Evolutionary conservation across 2,329 filamentous ascomycete species (phyloP).

Genomic region (Daldinia sp.): DNA sequence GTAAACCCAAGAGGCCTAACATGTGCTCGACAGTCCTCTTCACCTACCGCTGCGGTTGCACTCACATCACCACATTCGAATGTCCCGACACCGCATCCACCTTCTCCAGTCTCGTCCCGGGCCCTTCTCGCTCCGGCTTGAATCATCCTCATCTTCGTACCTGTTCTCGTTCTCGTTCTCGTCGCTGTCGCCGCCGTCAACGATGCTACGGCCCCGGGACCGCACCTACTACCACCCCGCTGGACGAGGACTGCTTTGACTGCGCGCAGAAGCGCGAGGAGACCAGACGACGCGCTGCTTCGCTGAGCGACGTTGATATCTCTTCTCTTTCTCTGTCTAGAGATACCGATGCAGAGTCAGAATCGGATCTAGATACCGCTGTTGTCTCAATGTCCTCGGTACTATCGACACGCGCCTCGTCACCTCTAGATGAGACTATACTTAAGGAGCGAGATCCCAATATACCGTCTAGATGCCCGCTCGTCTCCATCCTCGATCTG

Average conservation of each 20-base stretch:
- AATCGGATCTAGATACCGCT: background rate
- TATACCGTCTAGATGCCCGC: background rate
- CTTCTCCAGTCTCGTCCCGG: constrained; percentile 1
- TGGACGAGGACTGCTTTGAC: constrained; percentile 45
- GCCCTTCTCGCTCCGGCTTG: background rate
- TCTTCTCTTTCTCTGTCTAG: background rate
- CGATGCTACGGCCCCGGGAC: constrained; percentile 10
- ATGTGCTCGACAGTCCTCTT: constrained; percentile 47
- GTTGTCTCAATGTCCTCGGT: background rate
- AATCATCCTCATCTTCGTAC: too few species aligned
- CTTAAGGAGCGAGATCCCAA: background rate
- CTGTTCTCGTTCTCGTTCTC: background rate
- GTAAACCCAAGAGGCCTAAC: background rate
- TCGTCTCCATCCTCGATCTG: background rate
- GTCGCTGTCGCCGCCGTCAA: constrained; percentile 10
- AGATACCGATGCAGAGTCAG: background rate
- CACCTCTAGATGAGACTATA: background rate
- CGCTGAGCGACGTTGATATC: background rate
- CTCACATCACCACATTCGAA: constrained; percentile 41
- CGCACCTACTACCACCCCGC: constrained; percentile 1
- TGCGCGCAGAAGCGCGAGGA: constrained; percentile 29
- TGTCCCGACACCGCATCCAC: constrained; percentile 22
- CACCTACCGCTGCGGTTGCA: constrained; percentile 47
- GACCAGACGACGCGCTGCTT: background rate
- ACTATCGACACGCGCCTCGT: background rate